Percentiles rank a stretch among this genome's conserved stretches.
phyloP scores from a whole-genome alignment of 179 eudicot species.

The Actinidia polygama region DNA sequence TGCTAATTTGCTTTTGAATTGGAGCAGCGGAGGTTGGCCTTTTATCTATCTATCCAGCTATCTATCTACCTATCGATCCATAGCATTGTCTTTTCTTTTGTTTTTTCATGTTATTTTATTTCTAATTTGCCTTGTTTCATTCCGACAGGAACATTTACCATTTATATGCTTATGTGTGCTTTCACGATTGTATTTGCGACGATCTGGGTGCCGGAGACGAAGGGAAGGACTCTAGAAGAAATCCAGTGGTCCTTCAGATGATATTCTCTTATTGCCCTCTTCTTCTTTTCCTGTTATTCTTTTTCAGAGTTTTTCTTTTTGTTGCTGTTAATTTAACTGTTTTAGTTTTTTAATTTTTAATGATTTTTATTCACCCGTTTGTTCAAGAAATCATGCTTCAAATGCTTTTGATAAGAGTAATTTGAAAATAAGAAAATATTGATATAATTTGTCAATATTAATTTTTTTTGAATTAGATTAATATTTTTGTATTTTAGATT shows the following conservation, averaged over 20 bases:
- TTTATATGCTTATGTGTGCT: conserved; percentile 60
- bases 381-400: no score
- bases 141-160: conserved; percentile 70
- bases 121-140: conserved; percentile 7
- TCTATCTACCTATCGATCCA: not conserved
- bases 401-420: no score
- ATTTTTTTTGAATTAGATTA: no score
- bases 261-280: not conserved
- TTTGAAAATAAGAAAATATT: no score
- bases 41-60: conserved; percentile 8
- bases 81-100: not conserved
- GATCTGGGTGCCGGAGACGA: conserved; percentile 89
- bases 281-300: not conserved
- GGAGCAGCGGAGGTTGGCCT: conserved; percentile 81
- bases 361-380: no score
- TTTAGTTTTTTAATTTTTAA: no score
- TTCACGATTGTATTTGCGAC: conserved; percentile 58
- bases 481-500: no score
- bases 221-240: conserved; percentile 90
- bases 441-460: no score
- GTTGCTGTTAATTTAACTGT: not conserved
- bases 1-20: conserved; percentile 72
- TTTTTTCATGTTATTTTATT: not conserved
- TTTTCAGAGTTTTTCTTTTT: not conserved
- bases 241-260: conserved; percentile 60